Conservation (phyloP, 306 rosid genomes). For the Echinosophora koreensis region DNA sequence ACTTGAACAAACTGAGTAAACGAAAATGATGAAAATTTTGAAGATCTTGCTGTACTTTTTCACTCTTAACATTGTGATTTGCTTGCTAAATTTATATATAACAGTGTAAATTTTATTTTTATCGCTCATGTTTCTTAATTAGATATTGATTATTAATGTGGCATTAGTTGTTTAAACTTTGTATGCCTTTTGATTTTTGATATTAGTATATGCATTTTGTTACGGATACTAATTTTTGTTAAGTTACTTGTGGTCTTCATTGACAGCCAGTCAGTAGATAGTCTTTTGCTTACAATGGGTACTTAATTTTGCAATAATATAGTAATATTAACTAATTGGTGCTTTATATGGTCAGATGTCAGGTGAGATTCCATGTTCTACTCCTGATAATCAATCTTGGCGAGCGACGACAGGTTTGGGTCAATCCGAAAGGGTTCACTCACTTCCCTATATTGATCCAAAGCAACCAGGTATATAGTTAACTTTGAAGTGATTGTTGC, state of each 20-base stretch:
- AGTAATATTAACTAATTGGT: constrained; percentile 14
- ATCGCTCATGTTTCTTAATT: neutral
- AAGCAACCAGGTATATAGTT: constrained; percentile 81
- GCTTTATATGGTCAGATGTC: constrained; percentile 64
- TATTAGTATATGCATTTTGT: neutral
- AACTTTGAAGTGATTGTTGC: constrained; percentile 17
- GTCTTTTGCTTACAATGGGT: neutral
- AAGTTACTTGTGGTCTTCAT: constrained; percentile 29
- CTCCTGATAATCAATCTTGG: constrained; percentile 82
- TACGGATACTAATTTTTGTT: neutral
- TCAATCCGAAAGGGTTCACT: constrained; percentile 68
- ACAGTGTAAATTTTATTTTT: too few relatives aligned
- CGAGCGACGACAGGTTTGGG: constrained; percentile 86
- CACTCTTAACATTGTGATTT: constrained; percentile 8
- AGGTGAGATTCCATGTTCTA: constrained; percentile 82
- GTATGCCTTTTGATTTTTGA: neutral
- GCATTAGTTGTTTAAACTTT: constrained; percentile 9
- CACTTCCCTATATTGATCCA: constrained; percentile 67
- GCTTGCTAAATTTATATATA: neutral
- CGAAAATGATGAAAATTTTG: constrained; percentile 8
- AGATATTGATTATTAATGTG: constrained; percentile 3
- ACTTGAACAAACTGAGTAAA: constrained; percentile 4
- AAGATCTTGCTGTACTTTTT: neutral
- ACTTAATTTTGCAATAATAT: neutral
- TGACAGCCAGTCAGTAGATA: neutral